A percentile compares a stretch with the other conserved stretches of the same genome.
Conservation (phyloP, 495 filamentous ascomycete genomes). For the Xylaria acuta region DNA sequence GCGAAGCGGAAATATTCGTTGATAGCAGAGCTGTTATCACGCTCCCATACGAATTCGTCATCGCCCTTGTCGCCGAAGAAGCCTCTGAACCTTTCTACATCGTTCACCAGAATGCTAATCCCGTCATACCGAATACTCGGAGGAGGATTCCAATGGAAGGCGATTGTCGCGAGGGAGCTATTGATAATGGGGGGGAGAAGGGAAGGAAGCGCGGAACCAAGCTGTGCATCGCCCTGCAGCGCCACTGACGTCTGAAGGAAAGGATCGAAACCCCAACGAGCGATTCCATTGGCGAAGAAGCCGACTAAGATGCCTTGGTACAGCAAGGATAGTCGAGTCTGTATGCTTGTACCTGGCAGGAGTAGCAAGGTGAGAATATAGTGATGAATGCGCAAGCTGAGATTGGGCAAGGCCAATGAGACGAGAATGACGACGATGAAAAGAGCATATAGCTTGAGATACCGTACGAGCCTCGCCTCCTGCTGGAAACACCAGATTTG, state of each 20-base stretch:
- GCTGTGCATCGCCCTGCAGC: slow-evolving; percentile 72
- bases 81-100: slow-evolving; percentile 82
- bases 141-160: slow-evolving; percentile 58
- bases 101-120: slow-evolving; percentile 88
- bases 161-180: slow-evolving; percentile 50
- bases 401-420: slow-evolving; percentile 74
- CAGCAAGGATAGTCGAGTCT: slow-evolving; percentile 76
- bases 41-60: slow-evolving; percentile 56
- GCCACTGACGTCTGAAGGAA: slow-evolving; percentile 83
- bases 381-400: slow-evolving; percentile 91
- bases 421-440: slow-evolving; percentile 65
- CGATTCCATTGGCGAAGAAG: slow-evolving; percentile 89
- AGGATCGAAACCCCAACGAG: slow-evolving; percentile 90
- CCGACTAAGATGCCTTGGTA: slow-evolving; percentile 91
- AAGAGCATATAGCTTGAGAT: slow-evolving; percentile 72
- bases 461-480: slow-evolving; percentile 71
- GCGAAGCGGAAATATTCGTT: slow-evolving; percentile 87
- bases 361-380: slow-evolving; percentile 87
- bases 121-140: slow-evolving; percentile 75
- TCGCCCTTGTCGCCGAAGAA: slow-evolving; percentile 57
- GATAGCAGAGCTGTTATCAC: slow-evolving; percentile 46
- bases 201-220: slow-evolving; percentile 71
- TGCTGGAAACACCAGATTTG: slow-evolving; percentile 79
- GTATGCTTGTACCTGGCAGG: slow-evolving; percentile 82
- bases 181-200: slow-evolving; percentile 58